phyloP scores from a whole-genome alignment of 1,284 basidiomycete genomes.

The Wallemia mellicola region DNA sequence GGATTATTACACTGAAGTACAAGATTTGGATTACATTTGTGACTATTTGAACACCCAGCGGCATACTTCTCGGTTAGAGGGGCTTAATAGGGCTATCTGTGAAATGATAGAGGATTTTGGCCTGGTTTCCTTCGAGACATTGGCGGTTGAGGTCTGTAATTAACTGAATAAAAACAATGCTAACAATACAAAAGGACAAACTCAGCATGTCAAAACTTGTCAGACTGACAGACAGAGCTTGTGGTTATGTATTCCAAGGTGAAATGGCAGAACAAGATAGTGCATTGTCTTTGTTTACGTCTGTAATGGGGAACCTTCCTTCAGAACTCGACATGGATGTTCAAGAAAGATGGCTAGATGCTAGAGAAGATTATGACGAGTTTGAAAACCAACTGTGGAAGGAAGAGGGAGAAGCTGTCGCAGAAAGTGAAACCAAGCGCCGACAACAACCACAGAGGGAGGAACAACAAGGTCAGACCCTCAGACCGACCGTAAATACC shows the following conservation, averaged over 20 bases:
- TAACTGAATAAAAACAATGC: neutral
- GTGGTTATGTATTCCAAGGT: constrained; percentile 43
- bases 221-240: constrained; percentile 52
- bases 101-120: constrained; percentile 77
- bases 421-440: neutral
- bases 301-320: constrained; percentile 27
- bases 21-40: constrained; percentile 70
- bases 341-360: constrained; percentile 66
- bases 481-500: neutral
- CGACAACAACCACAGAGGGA: neutral
- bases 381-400: constrained; percentile 28
- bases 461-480: neutral
- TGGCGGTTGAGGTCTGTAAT: constrained; percentile 58
- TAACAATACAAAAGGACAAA: neutral
- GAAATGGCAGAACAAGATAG: neutral
- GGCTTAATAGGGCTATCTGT: constrained; percentile 63
- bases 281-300: constrained; percentile 26
- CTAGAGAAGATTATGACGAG: constrained; percentile 41
- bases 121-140: constrained; percentile 86
- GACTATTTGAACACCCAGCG: constrained; percentile 30
- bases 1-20: constrained; percentile 92
- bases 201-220: constrained; percentile 45
- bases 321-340: constrained; percentile 35
- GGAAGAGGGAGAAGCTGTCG: constrained; percentile 14
- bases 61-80: constrained; percentile 32